These are phyloP conservation scores for Pinus taeda DNA, from an alignment of 75 land plant genomes.

Conservation along the genomic window DNA sequence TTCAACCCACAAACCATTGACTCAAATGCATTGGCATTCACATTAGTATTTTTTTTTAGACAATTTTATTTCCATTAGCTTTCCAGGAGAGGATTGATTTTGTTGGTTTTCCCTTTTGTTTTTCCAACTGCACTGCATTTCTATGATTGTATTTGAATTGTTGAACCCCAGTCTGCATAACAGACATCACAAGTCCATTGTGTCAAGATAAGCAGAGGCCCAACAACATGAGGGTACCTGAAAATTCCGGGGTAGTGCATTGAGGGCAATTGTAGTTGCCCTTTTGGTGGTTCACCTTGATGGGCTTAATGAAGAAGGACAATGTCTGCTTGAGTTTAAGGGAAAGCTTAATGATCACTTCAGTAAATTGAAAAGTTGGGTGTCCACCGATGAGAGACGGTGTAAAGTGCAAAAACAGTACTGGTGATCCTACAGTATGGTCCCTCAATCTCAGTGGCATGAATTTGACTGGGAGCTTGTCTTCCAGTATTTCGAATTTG, in stretches of 20 bases:
- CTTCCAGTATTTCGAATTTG: conserved; percentile 33
- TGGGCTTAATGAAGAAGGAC: conserved; percentile 12
- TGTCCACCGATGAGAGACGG: conserved; percentile 33
- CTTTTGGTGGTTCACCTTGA: not conserved
- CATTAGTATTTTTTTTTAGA: too few relatives aligned
- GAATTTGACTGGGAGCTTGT: conserved; percentile 43
- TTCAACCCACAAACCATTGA: too few relatives aligned
- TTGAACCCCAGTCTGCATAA: not conserved
- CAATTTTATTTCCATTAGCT: not conserved
- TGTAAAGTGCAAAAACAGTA: conserved; percentile 22
- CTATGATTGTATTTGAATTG: not conserved
- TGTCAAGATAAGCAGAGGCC: not conserved
- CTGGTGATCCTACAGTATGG: conserved; percentile 21
- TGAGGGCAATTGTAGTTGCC: not conserved
- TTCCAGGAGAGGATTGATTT: not conserved
- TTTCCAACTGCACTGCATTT: not conserved
- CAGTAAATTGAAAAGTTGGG: conserved; percentile 37
- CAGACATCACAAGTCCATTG: not conserved
- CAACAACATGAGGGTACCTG: too few relatives aligned
- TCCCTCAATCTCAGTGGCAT: conserved; percentile 37
- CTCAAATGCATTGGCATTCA: too few relatives aligned
- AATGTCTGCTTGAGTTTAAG: conserved; percentile 38
- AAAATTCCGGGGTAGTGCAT: not conserved
- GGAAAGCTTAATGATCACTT: conserved; percentile 16
- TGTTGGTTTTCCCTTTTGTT: not conserved